Conservation (phyloP, 495 filamentous ascomycete genomes). For the Lindgomyces ingoldianus region DNA sequence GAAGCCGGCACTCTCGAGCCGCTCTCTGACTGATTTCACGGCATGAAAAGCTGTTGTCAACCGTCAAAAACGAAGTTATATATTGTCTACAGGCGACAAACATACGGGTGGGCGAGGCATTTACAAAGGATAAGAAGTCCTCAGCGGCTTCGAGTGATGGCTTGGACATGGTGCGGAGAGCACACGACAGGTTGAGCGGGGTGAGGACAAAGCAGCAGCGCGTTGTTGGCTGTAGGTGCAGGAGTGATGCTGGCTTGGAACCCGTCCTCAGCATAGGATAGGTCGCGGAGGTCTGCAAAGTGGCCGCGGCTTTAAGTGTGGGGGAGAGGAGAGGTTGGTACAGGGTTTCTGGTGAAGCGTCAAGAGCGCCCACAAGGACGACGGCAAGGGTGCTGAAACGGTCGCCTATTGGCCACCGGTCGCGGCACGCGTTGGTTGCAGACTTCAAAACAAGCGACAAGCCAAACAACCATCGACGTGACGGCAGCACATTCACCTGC, state of each 20-base stretch:
- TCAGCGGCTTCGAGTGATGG: conserved; percentile 58
- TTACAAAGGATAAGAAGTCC: conserved; percentile 91
- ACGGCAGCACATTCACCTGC: neutral
- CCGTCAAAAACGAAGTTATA: conserved; percentile 29
- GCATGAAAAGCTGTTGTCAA: conserved; percentile 81
- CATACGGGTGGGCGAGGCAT: conserved; percentile 92
- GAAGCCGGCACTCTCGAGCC: conserved; percentile 81
- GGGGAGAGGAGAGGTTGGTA: conserved; percentile 1
- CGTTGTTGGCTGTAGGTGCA: conserved; percentile 13
- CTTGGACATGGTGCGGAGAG: conserved; percentile 33
- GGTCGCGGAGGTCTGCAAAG: conserved; percentile 21
- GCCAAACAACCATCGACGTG: conserved; percentile 24
- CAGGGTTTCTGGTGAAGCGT: conserved; percentile 5
- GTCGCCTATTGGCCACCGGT: neutral
- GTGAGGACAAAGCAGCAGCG: conserved; percentile 10
- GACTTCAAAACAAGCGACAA: conserved; percentile 21
- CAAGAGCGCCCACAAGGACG: neutral
- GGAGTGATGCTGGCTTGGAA: conserved; percentile 18
- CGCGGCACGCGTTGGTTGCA: neutral
- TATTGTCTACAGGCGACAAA: conserved; percentile 14
- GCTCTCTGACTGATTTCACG: conserved; percentile 72
- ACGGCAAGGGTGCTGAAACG: neutral
- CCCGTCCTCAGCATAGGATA: conserved; percentile 28
- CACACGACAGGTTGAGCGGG: conserved; percentile 1
- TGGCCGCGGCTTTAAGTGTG: conserved; percentile 10